Conservation (phyloP, 2,329 filamentous ascomycete species). For the Onygena corvina region DNA sequence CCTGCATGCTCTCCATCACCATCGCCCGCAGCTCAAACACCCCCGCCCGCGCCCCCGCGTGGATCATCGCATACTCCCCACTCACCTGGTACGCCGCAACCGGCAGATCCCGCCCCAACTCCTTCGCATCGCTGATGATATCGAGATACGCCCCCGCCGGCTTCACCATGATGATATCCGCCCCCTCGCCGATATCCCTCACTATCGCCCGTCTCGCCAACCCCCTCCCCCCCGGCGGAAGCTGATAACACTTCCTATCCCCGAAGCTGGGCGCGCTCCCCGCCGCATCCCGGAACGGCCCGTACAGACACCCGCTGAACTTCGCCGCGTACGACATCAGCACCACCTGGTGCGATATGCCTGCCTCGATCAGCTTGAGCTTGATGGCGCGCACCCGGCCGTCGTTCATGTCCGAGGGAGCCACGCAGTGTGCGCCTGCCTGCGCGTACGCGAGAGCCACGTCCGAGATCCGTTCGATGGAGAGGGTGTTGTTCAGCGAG, state of each 20-base stretch:
- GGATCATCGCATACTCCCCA: constrained; percentile 96
- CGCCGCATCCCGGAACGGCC: constrained; percentile 91
- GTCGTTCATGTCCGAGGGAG: constrained; percentile 98
- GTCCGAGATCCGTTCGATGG: constrained; percentile 87
- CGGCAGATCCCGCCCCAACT: constrained; percentile 80
- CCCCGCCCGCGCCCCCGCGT: constrained; percentile 86
- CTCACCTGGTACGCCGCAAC: constrained; percentile 94
- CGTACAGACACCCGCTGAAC: constrained; percentile 92
- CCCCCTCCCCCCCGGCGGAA: constrained; percentile 82
- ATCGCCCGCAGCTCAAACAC: constrained; percentile 92
- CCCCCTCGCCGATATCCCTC: constrained; percentile 83
- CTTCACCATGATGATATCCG: constrained; percentile 99
- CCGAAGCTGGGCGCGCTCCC: constrained; percentile 85
- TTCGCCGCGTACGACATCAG: constrained; percentile 98
- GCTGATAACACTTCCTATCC: constrained; percentile 91
- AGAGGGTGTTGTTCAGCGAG: constrained; percentile 81
- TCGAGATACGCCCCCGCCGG: constrained; percentile 91
- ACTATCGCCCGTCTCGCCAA: constrained; percentile 81
- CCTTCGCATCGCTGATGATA: constrained; percentile 95
- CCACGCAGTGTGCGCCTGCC: constrained; percentile 91
- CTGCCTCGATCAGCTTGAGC: constrained; percentile 89
- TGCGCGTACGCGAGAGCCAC: constrained; percentile 97
- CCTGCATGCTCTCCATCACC: constrained; percentile 89
- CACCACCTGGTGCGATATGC: constrained; percentile 78
- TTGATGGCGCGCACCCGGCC: constrained; percentile 95